Base-by-base conservation (phyloP, 306 rosid species). In the Herpetospermum pedunculosum region DNA sequence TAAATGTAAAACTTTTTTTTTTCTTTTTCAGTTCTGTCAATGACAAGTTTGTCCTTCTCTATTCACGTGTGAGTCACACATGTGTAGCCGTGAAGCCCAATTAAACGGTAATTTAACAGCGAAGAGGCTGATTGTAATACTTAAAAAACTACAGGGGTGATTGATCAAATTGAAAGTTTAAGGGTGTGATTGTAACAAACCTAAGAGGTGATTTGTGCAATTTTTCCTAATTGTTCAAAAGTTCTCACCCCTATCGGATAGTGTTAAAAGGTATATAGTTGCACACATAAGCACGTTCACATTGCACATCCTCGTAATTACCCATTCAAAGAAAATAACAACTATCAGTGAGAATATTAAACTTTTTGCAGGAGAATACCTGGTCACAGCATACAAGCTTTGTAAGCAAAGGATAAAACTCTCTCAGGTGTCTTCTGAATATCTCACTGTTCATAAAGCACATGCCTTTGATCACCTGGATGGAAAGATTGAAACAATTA, bases 341-440 rank as follows among this genome's bases (percentile, higher is more conserved):
- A 19, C n/a, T 4, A 73, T 14, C 25, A 55, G 23, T 16, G 64
- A 74, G 38, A 74, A 40, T 13, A 74, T 25, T 74, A 9, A 26
- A 74, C n/a, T 8, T 49, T 28, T 15, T 23, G 70, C 72, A 79
- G 70, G 72, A 80, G 78, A 78, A 74, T 84, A 95, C 99, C 97
- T 95, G 99, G 77, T 95, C 97, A 34, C 97, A 95, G 85, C 97
- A 92, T 46, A 95, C 90, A 73, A 95, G 97, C 75, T 85, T 92
- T 38, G 97, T 95, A 67, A 95, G 92, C 90, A 89, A 79, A 62
- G 99, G 99, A 81, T 95, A 95, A 80, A 95, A 83, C 68, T 95
- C 96, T 77, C 97, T 88, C 41, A 95, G 78, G 82, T 95, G 96
- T 81, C 93, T 90, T 83, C 87, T 85, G 87, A 95, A 95, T 76